Evolutionary conservation across 1,139 yeast genomes (phyloP), one percentile per base, ranked within the genome.

Genomic region (Yamadazyma conglobata): DNA sequence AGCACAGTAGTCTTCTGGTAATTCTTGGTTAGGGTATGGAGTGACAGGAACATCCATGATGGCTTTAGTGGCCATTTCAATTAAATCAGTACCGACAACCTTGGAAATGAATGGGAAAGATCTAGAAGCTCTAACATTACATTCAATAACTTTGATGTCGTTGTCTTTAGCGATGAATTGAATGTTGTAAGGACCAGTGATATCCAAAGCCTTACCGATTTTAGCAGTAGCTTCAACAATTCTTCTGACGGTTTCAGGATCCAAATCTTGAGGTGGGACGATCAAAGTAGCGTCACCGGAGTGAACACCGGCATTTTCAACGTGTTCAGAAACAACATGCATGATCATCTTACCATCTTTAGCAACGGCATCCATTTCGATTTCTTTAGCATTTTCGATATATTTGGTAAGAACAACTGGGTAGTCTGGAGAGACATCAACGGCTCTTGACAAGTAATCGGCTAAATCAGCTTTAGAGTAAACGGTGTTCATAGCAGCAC

Each of bases 301-400:
- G 65, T 91, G 98, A 34, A 91, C 96, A 77, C 98, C 98, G 17
- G 98, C 98, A 56, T 91, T 91, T 64, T 91, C 98, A 52, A 91
- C 97, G 59, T 91, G 98, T 64, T 93, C 98, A 36, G 96, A 88
- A 39, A 91, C 96, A 58, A 88, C 97, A 58, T 91, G 98, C 91
- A 91, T 87, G 46, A 91, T 77, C 69, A 91, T 72, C 60, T 88
- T 78, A 64, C 98, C 98, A 53, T 91, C 87, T 56, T 77, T 78
- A 31, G 98, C 97, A 50, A 91, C 98, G 31, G 96, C 98, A 63
- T 91, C 98, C 91, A 91, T 88, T 66, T 91, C 98, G 53, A 91
- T 91, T 67, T 91, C 98, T 69, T 91, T 87, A 31, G 98, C 97
- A 46, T 87, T 85, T 69, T 91, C 96, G 54, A 91, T 89, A 64